A percentile compares a stretch with the other conserved stretches of the same genome.
phyloP scores from a whole-genome alignment of 2,329 filamentous ascomycete species.

The Xylariaceae sp. region DNA sequence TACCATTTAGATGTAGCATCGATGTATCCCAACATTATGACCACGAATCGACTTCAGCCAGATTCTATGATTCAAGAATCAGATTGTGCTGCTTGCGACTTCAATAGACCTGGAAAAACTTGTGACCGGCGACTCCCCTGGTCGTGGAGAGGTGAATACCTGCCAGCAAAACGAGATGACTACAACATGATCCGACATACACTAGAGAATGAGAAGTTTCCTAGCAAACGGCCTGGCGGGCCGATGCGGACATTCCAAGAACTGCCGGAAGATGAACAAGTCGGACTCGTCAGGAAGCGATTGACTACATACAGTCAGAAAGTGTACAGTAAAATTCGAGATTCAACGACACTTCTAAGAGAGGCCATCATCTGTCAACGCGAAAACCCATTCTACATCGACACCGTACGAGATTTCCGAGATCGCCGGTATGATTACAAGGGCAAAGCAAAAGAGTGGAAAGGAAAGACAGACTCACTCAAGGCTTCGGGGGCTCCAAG shows the following conservation, averaged over 20 bases:
- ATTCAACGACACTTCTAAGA: conserved; percentile 82
- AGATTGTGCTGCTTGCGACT: conserved; percentile 95
- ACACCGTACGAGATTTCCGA: conserved; percentile 92
- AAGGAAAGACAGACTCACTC: conserved; percentile 84
- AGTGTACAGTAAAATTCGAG: conserved; percentile 98
- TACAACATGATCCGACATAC: conserved; percentile 98
- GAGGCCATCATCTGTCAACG: conserved; percentile 98
- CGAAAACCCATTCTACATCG: conserved; percentile 96
- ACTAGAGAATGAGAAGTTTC: conserved; percentile 87
- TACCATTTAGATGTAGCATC: conserved; percentile 98
- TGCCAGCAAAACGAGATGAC: conserved; percentile 92
- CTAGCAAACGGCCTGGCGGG: conserved; percentile 66
- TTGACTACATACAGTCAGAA: conserved; percentile 94
- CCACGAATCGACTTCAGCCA: conserved; percentile 91
- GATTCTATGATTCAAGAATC: conserved; percentile 99
- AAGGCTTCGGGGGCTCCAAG: conserved; percentile 74
- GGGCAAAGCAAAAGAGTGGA: conserved; percentile 96
- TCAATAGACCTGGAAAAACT: conserved; percentile 94
- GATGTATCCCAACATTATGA: conserved; percentile 99
- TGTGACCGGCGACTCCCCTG: conserved; percentile 92
- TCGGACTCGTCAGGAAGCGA: conserved; percentile 73
- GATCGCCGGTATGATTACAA: conserved; percentile 98
- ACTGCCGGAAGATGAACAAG: conserved; percentile 74
- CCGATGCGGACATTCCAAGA: conserved; percentile 74
- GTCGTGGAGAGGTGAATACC: conserved; percentile 96